A percentile compares a stretch with the other conserved stretches of the same genome.
These are phyloP conservation scores for Acacia confusa DNA, from an alignment of 306 rosid species.

Conservation along the genomic window DNA sequence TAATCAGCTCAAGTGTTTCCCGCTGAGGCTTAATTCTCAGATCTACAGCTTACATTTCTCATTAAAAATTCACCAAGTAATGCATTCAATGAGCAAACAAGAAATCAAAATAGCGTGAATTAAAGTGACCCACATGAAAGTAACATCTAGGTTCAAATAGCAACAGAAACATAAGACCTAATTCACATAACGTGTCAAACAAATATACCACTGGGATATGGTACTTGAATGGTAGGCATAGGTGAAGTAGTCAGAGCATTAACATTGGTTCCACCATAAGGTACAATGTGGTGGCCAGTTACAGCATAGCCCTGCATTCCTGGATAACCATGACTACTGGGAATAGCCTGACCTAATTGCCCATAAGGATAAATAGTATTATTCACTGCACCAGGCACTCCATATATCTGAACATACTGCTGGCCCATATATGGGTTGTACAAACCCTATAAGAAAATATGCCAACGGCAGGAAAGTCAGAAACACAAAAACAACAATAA, in stretches of 20 bases:
- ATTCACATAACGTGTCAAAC: conserved; percentile 15
- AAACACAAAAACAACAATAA: conserved; percentile 15
- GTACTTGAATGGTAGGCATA: conserved; percentile 76
- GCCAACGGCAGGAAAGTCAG: conserved; percentile 36
- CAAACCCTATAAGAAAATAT: conserved; percentile 49
- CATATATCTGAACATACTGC: conserved; percentile 85
- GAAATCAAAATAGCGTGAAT: neutral
- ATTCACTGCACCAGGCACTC: conserved; percentile 75
- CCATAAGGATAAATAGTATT: conserved; percentile 75
- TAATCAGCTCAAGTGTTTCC: neutral
- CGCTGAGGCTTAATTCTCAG: neutral
- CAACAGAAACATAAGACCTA: conserved; percentile 5
- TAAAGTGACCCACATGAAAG: conserved; percentile 12
- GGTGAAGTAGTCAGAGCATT: conserved; percentile 73
- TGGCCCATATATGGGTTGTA: conserved; percentile 76
- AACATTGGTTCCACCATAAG: conserved; percentile 76
- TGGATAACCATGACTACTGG: conserved; percentile 76
- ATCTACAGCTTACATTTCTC: neutral
- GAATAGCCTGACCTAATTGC: conserved; percentile 75
- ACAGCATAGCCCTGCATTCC: conserved; percentile 74
- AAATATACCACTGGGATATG: conserved; percentile 73
- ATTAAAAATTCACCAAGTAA: conserved; percentile 1
- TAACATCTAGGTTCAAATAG: conserved; percentile 14
- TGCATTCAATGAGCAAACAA: neutral
- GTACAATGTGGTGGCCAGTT: conserved; percentile 82